Base-by-base conservation (phyloP, 2,329 filamentous ascomycete species). In the Clonostachys rhizophaga region DNA sequence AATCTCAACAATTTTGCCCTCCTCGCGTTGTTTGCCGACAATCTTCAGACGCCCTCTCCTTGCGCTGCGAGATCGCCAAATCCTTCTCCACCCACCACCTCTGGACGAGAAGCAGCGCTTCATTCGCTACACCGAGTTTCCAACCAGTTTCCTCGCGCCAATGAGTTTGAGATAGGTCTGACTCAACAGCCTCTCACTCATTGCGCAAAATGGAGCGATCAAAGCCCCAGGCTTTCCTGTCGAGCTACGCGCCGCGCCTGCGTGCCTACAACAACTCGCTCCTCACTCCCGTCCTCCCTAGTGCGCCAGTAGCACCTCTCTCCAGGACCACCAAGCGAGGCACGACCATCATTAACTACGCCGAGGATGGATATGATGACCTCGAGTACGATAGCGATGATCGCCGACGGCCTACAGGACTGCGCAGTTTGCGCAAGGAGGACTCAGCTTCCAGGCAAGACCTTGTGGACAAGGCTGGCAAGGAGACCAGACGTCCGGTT, bases 271-370 rank as follows among this genome's bases (percentile, higher is more conserved):
- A 87, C 65, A 97, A 97, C 72, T 89, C 92, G 36, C 83, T 97
- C 47, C 81, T 96, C 51, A 89, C 89, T 20, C 91, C 92, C 35
- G 84, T 94, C 52, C 80, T 92, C 51, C 88, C 87, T 47, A 47
- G 84, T 55, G 74, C 75, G 48, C 78, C 81, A n/a, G 67, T 81
- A 3, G 84, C 83, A 20, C 81, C 86, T 37, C 72, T 80, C 50
- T 79, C 89, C 57, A 83, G 92, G 63, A 95, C 89, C n/a, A 97
- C 94, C 9, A 97, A 99, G 74, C 87, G 94, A 67, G 94, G 94
- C 49, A 97, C 94, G 3, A 94, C 89, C 34, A 89, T 92, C 53
- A 94, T 97, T 69, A 99, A 96, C 71, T 99, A 99, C 63, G 92
- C 94, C 20, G 94, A 99, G 64, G 92, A 97, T 64, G 91, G 91